A percentile compares a stretch with the other conserved stretches of the same genome.
phyloP scores from a whole-genome alignment of 805 yeast species.

The Saturnispora sekii region DNA sequence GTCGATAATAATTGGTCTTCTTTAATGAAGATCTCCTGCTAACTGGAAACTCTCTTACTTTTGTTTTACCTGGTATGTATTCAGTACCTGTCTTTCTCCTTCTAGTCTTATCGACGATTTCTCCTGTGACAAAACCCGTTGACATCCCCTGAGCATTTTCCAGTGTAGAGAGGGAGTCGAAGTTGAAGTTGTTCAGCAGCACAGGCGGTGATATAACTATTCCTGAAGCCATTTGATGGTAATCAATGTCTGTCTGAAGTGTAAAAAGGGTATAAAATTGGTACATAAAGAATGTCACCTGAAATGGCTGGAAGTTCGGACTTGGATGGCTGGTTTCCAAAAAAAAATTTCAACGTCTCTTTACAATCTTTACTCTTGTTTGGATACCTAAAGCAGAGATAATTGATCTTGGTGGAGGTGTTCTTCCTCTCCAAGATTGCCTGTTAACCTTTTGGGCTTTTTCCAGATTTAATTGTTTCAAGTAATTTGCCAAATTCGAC shows the following conservation, averaged over 20 bases:
- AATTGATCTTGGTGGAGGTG: neutral
- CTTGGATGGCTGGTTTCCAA: slow-evolving; percentile 8
- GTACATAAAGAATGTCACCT: neutral
- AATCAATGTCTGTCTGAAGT: no score
- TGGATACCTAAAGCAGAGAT: neutral
- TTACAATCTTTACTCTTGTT: neutral
- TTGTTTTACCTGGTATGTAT: neutral
- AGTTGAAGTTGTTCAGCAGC: slow-evolving; percentile 1
- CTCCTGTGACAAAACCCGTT: neutral
- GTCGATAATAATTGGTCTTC: slow-evolving; percentile 5
- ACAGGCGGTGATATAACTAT: slow-evolving; percentile 2
- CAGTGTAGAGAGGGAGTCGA: slow-evolving; percentile 6
- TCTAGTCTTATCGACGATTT: neutral
- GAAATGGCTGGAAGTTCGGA: slow-evolving; percentile 9
- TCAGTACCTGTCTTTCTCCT: neutral
- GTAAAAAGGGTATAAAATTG: neutral
- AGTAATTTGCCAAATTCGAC: no score
- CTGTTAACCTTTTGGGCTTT: no score
- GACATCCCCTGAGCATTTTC: neutral
- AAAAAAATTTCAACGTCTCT: neutral
- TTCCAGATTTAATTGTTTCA: no score
- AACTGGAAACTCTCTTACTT: slow-evolving; percentile 7
- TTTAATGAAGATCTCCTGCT: slow-evolving; percentile 8
- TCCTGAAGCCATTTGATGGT: slow-evolving; percentile 3
- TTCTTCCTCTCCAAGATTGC: no score